Conservation (phyloP, 2,329 filamentous ascomycete genomes). For the Microcyclospora tardicrescens region DNA sequence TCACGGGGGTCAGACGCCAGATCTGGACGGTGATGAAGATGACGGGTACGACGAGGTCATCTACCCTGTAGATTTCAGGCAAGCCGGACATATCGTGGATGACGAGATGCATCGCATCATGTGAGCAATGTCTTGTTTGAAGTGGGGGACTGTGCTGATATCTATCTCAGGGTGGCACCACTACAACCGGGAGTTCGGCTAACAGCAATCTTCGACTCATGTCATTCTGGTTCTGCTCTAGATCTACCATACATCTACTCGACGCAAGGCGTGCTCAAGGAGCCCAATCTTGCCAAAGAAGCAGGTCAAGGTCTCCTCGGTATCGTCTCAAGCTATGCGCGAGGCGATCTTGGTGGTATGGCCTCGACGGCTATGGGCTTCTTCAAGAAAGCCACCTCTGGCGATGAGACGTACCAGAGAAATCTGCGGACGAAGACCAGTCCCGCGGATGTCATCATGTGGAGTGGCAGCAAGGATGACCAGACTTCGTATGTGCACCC, state of each 20-base stretch:
- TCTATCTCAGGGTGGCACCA: conserved; percentile 44
- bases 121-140: conserved; percentile 16
- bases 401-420: conserved; percentile 65
- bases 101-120: conserved; percentile 72
- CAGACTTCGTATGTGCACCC: conserved; percentile 68
- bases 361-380: conserved; percentile 68
- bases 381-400: conserved; percentile 74
- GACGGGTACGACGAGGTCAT: conserved; percentile 76
- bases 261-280: conserved; percentile 67
- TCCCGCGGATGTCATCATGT: conserved; percentile 93
- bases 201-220: conserved; percentile 71
- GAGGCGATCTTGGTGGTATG: conserved; percentile 73
- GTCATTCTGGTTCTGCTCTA: conserved; percentile 64
- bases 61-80: conserved; percentile 69
- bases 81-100: conserved; percentile 69
- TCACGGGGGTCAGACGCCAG: conserved; percentile 69
- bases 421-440: conserved; percentile 83
- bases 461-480: conserved; percentile 89
- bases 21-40: conserved; percentile 66
- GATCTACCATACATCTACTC: conserved; percentile 71
- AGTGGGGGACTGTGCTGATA: conserved; percentile 8
- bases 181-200: conserved; percentile 72
- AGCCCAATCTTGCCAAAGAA: conserved; percentile 70
- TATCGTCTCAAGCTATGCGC: conserved; percentile 64
- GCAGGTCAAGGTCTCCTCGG: conserved; percentile 59